Conservation (phyloP, 345 rosid genomes). For the Brassica carinata region DNA sequence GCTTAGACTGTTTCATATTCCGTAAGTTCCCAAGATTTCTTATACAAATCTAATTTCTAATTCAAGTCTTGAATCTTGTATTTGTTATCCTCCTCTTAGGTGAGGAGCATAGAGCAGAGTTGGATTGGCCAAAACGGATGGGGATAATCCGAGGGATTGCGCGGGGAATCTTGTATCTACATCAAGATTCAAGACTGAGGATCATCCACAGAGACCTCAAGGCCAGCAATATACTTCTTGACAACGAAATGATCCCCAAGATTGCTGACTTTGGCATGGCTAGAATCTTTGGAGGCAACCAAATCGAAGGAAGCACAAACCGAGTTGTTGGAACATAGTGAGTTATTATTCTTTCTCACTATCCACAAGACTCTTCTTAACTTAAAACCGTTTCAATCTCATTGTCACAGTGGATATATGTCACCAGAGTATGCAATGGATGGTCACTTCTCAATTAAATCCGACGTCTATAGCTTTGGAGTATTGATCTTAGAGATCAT, state of each 20-base stretch:
- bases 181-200: slow-evolving; percentile 71
- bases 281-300: slow-evolving; percentile 53
- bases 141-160: slow-evolving; percentile 60
- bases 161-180: slow-evolving; percentile 72
- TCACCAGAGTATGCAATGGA: slow-evolving; percentile 77
- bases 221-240: slow-evolving; percentile 61
- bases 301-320: slow-evolving; percentile 51
- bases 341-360: slow-evolving; percentile 6
- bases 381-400: background rate
- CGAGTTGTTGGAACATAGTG: slow-evolving; percentile 77
- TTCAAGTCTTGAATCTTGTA: too few relatives aligned
- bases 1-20: slow-evolving; percentile 59
- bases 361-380: background rate
- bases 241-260: slow-evolving; percentile 54
- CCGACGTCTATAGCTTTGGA: slow-evolving; percentile 73
- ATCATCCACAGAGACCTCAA: slow-evolving; percentile 79
- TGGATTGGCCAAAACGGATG: slow-evolving; percentile 55
- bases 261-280: slow-evolving; percentile 77
- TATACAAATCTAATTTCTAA: too few relatives aligned
- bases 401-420: slow-evolving; percentile 62
- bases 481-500: slow-evolving; percentile 64
- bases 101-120: too few relatives aligned
- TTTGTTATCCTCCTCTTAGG: slow-evolving; percentile 25
- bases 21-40: slow-evolving; percentile 36
- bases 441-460: slow-evolving; percentile 64